Evolutionary conservation across 2,329 filamentous ascomycete species (phyloP), one percentile per base, ranked within the genome.

Genomic region (Verticillium dahliae): DNA sequence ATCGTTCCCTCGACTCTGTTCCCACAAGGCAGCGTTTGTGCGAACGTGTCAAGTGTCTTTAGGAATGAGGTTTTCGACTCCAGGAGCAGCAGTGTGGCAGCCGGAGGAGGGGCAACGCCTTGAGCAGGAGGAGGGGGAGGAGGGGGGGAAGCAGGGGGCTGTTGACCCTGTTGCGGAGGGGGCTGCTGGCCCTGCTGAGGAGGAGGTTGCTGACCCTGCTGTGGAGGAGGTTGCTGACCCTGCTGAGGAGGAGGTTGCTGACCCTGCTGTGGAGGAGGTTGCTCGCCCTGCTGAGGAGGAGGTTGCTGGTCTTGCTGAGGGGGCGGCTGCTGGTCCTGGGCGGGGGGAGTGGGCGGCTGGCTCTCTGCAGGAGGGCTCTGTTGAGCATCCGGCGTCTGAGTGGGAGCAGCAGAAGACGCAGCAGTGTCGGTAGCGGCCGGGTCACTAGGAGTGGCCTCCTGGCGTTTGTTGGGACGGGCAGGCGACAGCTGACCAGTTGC

Each of bases 61-160:
- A n/a, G n/a, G n/a, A n/a, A n/a, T n/a, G n/a, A n/a, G n/a, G n/a
- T n/a, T n/a, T n/a, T n/a, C n/a, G n/a, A n/a, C n/a, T n/a, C 65
- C 3, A 67, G 62, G 4, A 67, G 64, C 6, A 67, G 60, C 59
- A 67, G 66, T 2, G 66, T 63, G 13, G 66, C 66, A 4, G 65
- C 66, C 9, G 65, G 65, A 31, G 57, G 57, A 22, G 37, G 37
- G 6, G 41, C 27, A 27, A 41, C 45, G 7, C 45, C 45, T 50
- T 50, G 45, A 50, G 45, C 45, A 50, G 45, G 45, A 50, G 45
- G 45, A 50, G 45, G 45, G 9, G 45, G 45, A 27, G 45, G 41
- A 22, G 57, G 57, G 18, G 50, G n/a, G 11, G 7, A 13, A 22
- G 56, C 33, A 39, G 56, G 56, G 22, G 45, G 45, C 45, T 50